These are phyloP conservation scores for Ramaria sp. DNA, from an alignment of 768 basidiomycete genomes.

Conservation along the genomic window DNA sequence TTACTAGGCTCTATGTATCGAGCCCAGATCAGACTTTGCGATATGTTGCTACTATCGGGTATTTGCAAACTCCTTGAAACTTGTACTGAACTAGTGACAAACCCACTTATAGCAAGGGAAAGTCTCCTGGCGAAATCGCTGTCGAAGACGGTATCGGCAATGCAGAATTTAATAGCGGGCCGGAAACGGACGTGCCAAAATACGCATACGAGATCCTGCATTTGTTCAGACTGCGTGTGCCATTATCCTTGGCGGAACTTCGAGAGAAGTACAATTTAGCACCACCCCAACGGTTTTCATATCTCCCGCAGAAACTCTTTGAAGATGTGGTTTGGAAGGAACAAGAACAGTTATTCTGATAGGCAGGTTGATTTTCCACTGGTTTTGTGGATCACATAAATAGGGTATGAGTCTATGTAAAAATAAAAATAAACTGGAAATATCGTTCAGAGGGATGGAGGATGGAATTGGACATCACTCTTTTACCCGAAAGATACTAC, in stretches of 20 bases:
- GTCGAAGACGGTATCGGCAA: conserved; percentile 25
- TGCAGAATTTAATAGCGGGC: conserved; percentile 24
- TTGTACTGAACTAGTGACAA: background rate
- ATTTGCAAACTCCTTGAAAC: background rate
- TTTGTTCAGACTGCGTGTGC: conserved; percentile 18
- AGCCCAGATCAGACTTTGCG: conserved; percentile 14
- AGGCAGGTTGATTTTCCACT: background rate
- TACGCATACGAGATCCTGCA: conserved; percentile 23
- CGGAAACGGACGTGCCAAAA: conserved; percentile 19
- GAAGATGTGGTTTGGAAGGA: conserved; percentile 18
- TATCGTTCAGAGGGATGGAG: background rate
- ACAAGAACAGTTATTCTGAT: conserved; percentile 19
- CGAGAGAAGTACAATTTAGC: conserved; percentile 17
- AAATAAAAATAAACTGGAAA: too few species aligned
- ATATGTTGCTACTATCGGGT: conserved; percentile 13
- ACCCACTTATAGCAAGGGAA: conserved; percentile 5
- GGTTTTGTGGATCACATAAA: too few species aligned
- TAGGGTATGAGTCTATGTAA: too few species aligned
- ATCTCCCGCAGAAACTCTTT: conserved; percentile 18
- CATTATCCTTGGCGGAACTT: conserved; percentile 15
- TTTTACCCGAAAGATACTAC: background rate
- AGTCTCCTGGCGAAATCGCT: conserved; percentile 23
- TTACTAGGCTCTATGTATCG: conserved; percentile 13
- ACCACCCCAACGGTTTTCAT: conserved; percentile 17
- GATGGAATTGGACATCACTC: background rate